Evolutionary conservation across 129 eudicot genomes (phyloP), one percentile per base, ranked within the genome.

Genomic region (Sambucus nigra): DNA sequence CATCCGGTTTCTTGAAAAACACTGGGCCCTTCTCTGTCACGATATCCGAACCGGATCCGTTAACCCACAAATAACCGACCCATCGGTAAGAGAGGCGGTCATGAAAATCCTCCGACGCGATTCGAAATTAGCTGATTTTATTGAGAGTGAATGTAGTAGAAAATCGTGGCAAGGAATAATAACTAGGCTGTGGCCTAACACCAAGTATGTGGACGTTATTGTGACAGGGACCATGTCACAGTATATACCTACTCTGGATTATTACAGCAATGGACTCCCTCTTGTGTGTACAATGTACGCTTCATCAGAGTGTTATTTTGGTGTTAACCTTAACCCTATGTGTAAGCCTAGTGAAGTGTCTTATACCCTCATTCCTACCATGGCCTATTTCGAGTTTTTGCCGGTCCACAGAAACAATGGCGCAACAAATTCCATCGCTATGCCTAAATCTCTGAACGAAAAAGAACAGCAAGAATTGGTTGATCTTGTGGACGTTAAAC

Each of bases 201-300:
- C 94, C 0, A 84, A 80, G 62, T 84, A 75, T 65, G 67, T 84
- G 5, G 87, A 76, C 66, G 88, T 76, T 38, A 76, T 84, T 7
- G 94, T 84, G 26, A 84, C 94, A 5, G 94, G 94, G 55, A 84
- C 88, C 32, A 82, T 82, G 93, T 82, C 93, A 51, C 93, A 82
- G 41, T 82, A 82, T 18, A 82, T 82, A 20, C 93, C 84, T 0
- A 80, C 84, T n/a, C 88, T 84, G 39, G 94, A 80, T 49, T 76
- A 73, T 42, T 84, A 80, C 15, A 74, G 88, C 27, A 76, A 80
- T 55, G 88, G 84, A 4, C 82, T 84, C 5, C 88, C 94, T 11
- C 84, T 80, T 60, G 94, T 84, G 21, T 76, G 84, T 69, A 76
- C 88, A 27, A 80, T 76, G 83, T 84, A 84, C 57, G 94, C 88